Conservation (phyloP, 169 alveolate genomes). For the Cystoisospora suis region DNA sequence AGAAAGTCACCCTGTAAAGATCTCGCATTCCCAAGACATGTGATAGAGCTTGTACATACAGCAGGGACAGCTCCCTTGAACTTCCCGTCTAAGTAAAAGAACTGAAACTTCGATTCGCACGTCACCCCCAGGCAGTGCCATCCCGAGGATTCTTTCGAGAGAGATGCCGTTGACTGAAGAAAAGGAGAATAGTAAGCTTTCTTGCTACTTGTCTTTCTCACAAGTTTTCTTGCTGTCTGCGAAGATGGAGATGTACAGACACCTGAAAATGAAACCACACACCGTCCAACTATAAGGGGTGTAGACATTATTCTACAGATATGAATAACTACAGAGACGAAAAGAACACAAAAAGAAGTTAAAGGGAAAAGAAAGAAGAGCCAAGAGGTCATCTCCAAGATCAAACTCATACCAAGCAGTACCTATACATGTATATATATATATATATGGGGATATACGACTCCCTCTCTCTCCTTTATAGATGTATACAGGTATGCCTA, state of each 20-base stretch:
- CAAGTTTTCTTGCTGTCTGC: background rate
- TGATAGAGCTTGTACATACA: background rate
- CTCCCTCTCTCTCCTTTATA: too few relatives aligned
- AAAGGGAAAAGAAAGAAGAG: too few relatives aligned
- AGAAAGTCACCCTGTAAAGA: background rate
- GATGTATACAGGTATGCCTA: too few relatives aligned
- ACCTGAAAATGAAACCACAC: background rate
- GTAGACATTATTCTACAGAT: background rate
- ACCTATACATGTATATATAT: background rate
- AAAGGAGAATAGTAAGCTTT: background rate
- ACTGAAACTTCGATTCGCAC: background rate
- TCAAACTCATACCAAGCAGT: background rate
- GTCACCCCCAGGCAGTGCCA: conserved; percentile 35
- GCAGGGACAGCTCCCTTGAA: background rate
- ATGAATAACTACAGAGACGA: background rate
- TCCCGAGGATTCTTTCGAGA: background rate
- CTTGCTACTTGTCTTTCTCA: background rate
- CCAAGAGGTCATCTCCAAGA: too few relatives aligned
- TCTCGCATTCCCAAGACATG: conserved; percentile 23
- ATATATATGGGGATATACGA: background rate
- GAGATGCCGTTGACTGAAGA: background rate
- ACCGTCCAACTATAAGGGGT: background rate
- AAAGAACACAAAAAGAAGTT: too few relatives aligned
- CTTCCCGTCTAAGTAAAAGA: conserved; percentile 16
- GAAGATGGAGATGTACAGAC: background rate